phyloP scores from a whole-genome alignment of 306 rosid species.

The Abrus precatorius region DNA sequence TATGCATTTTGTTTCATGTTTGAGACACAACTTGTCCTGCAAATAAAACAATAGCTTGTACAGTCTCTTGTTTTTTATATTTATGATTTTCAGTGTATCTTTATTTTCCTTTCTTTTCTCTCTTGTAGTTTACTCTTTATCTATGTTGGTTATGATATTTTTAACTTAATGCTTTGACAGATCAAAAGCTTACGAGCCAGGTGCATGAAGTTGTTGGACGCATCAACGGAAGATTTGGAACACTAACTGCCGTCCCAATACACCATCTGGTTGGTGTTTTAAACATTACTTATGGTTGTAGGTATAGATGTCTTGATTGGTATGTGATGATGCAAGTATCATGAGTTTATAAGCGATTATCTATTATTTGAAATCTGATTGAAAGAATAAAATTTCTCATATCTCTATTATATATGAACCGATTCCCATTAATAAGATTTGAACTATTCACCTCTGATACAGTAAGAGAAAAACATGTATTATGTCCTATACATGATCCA shows the following conservation, averaged over 20 bases:
- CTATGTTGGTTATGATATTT: neutral
- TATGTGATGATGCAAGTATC: slow-evolving; percentile 6
- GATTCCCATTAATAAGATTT: neutral
- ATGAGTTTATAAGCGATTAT: neutral
- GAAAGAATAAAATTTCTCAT: slow-evolving; percentile 8
- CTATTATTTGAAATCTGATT: slow-evolving; percentile 5
- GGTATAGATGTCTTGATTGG: slow-evolving; percentile 29
- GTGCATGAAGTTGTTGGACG: slow-evolving; percentile 99
- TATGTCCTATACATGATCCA: neutral
- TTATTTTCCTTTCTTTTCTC: slow-evolving; percentile 19
- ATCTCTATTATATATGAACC: slow-evolving; percentile 1
- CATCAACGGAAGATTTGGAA: slow-evolving; percentile 97
- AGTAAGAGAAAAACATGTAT: neutral
- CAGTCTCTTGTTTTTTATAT: neutral
- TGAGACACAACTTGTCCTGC: neutral
- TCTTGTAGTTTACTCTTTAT: slow-evolving; percentile 16
- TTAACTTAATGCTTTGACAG: slow-evolving; percentile 57
- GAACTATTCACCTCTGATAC: neutral
- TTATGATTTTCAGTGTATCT: neutral
- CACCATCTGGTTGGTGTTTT: slow-evolving; percentile 88
- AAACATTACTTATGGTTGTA: slow-evolving; percentile 37
- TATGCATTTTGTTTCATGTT: neutral
- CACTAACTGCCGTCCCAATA: slow-evolving; percentile 93
- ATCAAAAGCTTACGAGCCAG: slow-evolving; percentile 96
- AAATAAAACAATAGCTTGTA: neutral